phyloP scores from a whole-genome alignment of 805 yeast genomes.

The Lipomyces yamadae region DNA sequence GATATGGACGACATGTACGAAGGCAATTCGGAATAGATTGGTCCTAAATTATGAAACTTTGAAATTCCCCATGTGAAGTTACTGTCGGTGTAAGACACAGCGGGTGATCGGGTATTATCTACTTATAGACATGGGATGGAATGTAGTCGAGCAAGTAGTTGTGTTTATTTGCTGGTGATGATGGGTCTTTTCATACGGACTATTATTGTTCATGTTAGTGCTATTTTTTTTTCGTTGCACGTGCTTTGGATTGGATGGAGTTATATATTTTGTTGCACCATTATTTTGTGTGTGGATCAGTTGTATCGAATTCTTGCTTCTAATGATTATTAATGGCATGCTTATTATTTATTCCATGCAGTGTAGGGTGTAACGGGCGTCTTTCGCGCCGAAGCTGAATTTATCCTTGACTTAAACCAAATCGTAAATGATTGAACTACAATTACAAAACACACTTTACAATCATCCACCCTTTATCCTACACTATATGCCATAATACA shows the following conservation, averaged over 20 bases:
- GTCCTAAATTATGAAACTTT: not conserved
- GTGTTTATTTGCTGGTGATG: conserved; percentile 2
- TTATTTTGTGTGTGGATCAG: not conserved
- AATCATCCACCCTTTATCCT: not conserved
- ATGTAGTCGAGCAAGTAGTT: not conserved
- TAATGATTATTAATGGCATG: not conserved
- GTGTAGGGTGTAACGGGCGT: no score
- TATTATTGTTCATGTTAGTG: not conserved
- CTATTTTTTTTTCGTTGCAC: not conserved
- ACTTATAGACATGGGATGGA: not conserved
- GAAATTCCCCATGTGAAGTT: not conserved
- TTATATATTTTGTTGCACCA: conserved; percentile 7
- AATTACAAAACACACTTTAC: not conserved
- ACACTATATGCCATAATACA: not conserved
- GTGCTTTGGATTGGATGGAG: conserved; percentile 10
- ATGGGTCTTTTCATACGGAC: not conserved
- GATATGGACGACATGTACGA: conserved; percentile 1
- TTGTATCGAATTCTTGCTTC: conserved; percentile 3
- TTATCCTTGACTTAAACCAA: no score
- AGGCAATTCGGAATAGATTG: not conserved
- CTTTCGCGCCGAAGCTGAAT: no score
- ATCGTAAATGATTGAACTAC: no score
- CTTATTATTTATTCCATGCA: not conserved
- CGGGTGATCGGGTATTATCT: not conserved
- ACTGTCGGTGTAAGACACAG: not conserved